Evolutionary conservation across 2,329 filamentous ascomycete species (phyloP).

Genomic region (Penicillium sp.): DNA sequence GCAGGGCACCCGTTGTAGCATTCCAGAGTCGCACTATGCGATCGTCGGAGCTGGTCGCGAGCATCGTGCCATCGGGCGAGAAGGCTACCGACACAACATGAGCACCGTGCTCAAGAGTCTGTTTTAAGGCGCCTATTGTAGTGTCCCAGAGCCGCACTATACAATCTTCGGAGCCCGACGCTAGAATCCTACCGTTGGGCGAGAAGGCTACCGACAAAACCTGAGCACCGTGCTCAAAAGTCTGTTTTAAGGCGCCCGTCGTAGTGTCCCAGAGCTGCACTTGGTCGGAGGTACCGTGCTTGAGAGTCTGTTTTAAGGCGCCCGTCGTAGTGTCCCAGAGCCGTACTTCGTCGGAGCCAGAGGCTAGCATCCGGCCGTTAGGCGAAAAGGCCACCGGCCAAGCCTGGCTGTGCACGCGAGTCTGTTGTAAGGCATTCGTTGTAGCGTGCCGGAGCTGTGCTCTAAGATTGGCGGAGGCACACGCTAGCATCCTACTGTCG

Average conservation of each 20-base stretch:
- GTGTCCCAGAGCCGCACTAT: slow-evolving; percentile 2
- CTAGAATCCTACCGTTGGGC: slow-evolving; percentile 1
- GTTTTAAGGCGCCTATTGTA: slow-evolving; percentile 8
- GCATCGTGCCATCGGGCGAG: too few relatives aligned
- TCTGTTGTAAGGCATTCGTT: too few relatives aligned
- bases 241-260: too few relatives aligned
- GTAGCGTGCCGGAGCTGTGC: slow-evolving; percentile 10
- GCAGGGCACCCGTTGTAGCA: neutral
- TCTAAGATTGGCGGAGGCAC: neutral
- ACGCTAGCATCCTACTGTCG: neutral
- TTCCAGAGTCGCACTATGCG: neutral
- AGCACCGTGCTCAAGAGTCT: neutral
- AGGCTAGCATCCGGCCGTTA: slow-evolving; percentile 1
- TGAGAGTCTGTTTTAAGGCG: slow-evolving; percentile 1
- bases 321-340: slow-evolving; percentile 11
- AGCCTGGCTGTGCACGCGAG: too few relatives aligned
- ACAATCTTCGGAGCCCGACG: neutral
- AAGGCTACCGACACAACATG: too few relatives aligned
- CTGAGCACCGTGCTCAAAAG: too few relatives aligned
- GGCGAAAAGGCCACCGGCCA: neutral
- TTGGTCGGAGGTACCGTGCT: too few relatives aligned
- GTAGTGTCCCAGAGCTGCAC: slow-evolving; percentile 10
- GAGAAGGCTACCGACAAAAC: neutral
- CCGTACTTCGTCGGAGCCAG: neutral
- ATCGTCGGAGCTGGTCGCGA: too few relatives aligned